Percentiles rank a stretch among this genome's conserved stretches.
phyloP scores from a whole-genome alignment of 2,329 filamentous ascomycete species.

The Ophiostoma montium region DNA sequence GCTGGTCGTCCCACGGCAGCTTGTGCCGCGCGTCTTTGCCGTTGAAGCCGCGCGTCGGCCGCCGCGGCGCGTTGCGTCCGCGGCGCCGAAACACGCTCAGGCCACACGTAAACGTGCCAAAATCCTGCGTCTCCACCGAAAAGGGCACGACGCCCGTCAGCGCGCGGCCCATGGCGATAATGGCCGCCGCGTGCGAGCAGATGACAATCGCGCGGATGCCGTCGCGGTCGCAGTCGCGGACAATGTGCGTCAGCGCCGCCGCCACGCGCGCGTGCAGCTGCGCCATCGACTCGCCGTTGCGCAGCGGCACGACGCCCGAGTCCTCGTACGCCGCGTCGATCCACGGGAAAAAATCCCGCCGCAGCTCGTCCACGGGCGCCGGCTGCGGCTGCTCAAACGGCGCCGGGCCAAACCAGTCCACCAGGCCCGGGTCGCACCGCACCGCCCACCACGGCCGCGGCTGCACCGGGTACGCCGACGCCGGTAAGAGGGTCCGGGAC shows the following conservation, averaged over 20 bases:
- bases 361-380: constrained; percentile 48
- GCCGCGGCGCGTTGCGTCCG: not conserved
- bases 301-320: constrained; percentile 52
- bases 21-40: not conserved
- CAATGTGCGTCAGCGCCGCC: constrained; percentile 52
- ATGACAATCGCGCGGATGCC: constrained; percentile 60
- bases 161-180: constrained; percentile 74
- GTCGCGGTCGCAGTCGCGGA: constrained; percentile 57
- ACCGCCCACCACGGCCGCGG: constrained; percentile 23
- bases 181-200: constrained; percentile 77
- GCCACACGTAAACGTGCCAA: constrained; percentile 71
- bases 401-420: constrained; percentile 86
- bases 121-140: constrained; percentile 61
- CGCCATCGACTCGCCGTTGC: constrained; percentile 63
- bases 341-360: constrained; percentile 50
- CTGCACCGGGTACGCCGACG: not conserved
- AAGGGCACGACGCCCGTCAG: constrained; percentile 68
- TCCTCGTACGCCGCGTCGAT: constrained; percentile 38
- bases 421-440: constrained; percentile 43
- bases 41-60: not conserved
- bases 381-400: constrained; percentile 68
- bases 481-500: not conserved
- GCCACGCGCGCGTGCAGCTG: constrained; percentile 71
- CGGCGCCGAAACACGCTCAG: constrained; percentile 47
- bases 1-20: constrained; percentile 12